phyloP scores from a whole-genome alignment of 2,329 filamentous ascomycete species.

The Coleophoma crateriformis region DNA sequence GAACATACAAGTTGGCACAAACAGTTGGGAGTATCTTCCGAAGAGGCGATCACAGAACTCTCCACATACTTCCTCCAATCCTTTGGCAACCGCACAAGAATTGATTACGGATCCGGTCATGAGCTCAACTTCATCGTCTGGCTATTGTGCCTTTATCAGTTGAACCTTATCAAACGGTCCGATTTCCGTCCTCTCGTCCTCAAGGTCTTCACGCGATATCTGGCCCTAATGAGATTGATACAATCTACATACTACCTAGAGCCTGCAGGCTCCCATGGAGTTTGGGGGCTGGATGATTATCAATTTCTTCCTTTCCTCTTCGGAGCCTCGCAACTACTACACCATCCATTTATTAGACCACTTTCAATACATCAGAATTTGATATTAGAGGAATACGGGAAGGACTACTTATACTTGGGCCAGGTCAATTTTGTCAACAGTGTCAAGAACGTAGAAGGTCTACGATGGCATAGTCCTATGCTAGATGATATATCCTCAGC shows the following conservation, averaged over 20 bases:
- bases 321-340: constrained; percentile 81
- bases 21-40: constrained; percentile 45
- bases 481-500: constrained; percentile 93
- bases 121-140: constrained; percentile 97
- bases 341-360: constrained; percentile 76
- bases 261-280: constrained; percentile 91
- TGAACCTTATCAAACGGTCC: constrained; percentile 54
- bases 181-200: constrained; percentile 75
- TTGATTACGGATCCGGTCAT: constrained; percentile 96
- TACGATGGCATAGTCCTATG: constrained; percentile 98
- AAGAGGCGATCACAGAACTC: constrained; percentile 60
- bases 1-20: constrained; percentile 55
- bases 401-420: constrained; percentile 84
- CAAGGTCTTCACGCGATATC: constrained; percentile 74
- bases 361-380: constrained; percentile 82
- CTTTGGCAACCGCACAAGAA: constrained; percentile 79
- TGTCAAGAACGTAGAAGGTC: constrained; percentile 90
- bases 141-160: constrained; percentile 87
- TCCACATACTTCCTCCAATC: constrained; percentile 76
- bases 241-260: constrained; percentile 96
- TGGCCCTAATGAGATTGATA: constrained; percentile 78
- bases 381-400: constrained; percentile 77
- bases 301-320: constrained; percentile 96
- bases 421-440: constrained; percentile 93
- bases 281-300: constrained; percentile 97